Conservation (phyloP, 2,329 filamentous ascomycete genomes). For the Colletotrichum sp. region DNA sequence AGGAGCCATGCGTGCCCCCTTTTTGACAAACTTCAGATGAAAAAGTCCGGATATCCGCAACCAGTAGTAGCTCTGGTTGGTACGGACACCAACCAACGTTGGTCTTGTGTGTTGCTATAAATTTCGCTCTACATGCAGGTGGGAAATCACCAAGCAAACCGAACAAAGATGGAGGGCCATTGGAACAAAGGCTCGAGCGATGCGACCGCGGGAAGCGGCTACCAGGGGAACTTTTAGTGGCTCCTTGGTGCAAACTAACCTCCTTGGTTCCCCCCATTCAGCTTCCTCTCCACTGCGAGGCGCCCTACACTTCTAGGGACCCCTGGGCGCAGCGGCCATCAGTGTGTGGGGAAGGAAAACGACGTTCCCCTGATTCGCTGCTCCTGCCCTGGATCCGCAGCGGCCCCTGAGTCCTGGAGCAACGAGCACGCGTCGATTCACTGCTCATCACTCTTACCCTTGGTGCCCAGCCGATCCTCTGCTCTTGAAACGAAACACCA, state of each 20-base stretch:
- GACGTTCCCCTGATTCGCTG: background rate
- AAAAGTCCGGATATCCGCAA: background rate
- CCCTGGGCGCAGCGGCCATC: background rate
- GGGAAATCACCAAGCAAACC: background rate
- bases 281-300: slow-evolving; percentile 7
- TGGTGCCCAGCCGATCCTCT: slow-evolving; percentile 9
- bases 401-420: background rate
- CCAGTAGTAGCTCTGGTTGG: background rate
- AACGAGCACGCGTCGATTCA: slow-evolving; percentile 1
- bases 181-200: background rate
- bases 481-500: slow-evolving; percentile 15
- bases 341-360: background rate
- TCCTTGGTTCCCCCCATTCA: background rate
- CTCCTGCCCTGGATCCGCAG: background rate
- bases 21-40: background rate
- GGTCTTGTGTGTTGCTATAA: background rate
- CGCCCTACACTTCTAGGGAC: slow-evolving; percentile 13
- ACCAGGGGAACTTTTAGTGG: slow-evolving; percentile 8
- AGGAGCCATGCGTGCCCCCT: background rate
- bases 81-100: background rate
- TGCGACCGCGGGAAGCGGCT: background rate
- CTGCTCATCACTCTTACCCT: background rate
- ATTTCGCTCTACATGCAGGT: background rate
- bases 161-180: background rate
- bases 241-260: background rate